Conservation (phyloP, 305 asterid species). For the Fraxinus latifolia region DNA sequence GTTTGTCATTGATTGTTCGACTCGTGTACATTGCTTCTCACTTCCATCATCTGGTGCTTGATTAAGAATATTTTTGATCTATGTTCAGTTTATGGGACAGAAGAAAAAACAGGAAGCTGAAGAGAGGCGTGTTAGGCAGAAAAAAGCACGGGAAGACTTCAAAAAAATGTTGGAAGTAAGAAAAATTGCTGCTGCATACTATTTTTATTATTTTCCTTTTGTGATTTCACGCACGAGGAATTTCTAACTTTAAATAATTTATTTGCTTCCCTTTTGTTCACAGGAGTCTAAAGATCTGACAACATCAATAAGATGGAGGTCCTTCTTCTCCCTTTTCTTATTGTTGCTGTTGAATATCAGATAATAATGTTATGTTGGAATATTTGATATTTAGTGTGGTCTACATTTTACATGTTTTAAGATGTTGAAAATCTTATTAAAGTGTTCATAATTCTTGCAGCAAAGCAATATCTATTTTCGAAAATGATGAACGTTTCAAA, state of each 20-base stretch:
- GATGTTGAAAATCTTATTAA: slow-evolving; percentile 23
- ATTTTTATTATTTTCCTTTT: not conserved
- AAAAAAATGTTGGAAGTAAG: slow-evolving; percentile 81
- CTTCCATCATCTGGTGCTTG: slow-evolving; percentile 21
- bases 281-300: slow-evolving; percentile 85
- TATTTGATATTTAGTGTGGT: slow-evolving; percentile 2
- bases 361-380: slow-evolving; percentile 1
- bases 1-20: slow-evolving; percentile 9
- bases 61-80: slow-evolving; percentile 19
- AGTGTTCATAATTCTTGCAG: slow-evolving; percentile 42
- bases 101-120: slow-evolving; percentile 85
- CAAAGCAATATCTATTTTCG: slow-evolving; percentile 63
- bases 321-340: slow-evolving; percentile 35
- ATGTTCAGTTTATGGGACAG: slow-evolving; percentile 63
- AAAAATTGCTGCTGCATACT: not conserved
- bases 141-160: slow-evolving; percentile 77
- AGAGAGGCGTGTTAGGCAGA: slow-evolving; percentile 77
- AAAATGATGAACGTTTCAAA: slow-evolving; percentile 78
- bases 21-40: slow-evolving; percentile 18
- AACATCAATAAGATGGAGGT: slow-evolving; percentile 84
- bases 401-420: slow-evolving; percentile 12
- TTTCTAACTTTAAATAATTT: slow-evolving; percentile 12
- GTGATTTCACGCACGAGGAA: not conserved
- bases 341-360: not conserved
- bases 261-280: slow-evolving; percentile 15